phyloP scores from a whole-genome alignment of 1,139 yeast species.

The Magnusiomyces sp. region DNA sequence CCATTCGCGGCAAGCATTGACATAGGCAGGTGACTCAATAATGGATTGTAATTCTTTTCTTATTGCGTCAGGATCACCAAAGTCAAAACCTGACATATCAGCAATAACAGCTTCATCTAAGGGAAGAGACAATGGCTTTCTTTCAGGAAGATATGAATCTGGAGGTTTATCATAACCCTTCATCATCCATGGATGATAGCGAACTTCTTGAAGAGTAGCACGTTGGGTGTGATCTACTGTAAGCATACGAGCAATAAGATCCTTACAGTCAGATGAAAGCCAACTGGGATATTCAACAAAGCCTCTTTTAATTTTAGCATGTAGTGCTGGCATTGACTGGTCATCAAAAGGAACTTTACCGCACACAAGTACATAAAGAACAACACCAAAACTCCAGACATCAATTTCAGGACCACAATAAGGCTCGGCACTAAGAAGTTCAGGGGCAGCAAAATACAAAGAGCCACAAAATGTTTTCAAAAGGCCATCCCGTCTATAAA shows the following conservation, averaged over 20 bases:
- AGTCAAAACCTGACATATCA: constrained; percentile 72
- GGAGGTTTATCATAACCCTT: constrained; percentile 76
- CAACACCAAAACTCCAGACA: constrained; percentile 97
- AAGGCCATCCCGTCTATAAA: constrained; percentile 62
- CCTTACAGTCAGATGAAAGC: constrained; percentile 75
- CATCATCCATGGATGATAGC: constrained; percentile 91
- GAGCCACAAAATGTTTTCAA: constrained; percentile 96
- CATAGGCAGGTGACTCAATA: constrained; percentile 61
- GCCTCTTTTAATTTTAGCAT: constrained; percentile 90
- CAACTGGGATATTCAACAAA: constrained; percentile 84
- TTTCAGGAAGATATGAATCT: constrained; percentile 61
- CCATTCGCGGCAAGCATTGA: constrained; percentile 60
- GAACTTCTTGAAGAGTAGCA: constrained; percentile 70
- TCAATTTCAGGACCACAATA: constrained; percentile 97
- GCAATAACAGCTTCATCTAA: constrained; percentile 61
- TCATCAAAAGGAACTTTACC: constrained; percentile 99
- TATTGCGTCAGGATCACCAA: constrained; percentile 61
- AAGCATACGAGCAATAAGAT: constrained; percentile 77
- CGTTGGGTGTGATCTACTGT: constrained; percentile 82
- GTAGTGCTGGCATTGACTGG: constrained; percentile 83
- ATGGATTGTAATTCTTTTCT: constrained; percentile 49
- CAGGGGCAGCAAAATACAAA: constrained; percentile 97
- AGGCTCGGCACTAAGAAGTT: constrained; percentile 82
- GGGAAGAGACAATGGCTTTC: constrained; percentile 68
- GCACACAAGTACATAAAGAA: constrained; percentile 84